Evolutionary conservation across 805 yeast genomes (phyloP).

Genomic region (Hanseniaspora lachancei): DNA sequence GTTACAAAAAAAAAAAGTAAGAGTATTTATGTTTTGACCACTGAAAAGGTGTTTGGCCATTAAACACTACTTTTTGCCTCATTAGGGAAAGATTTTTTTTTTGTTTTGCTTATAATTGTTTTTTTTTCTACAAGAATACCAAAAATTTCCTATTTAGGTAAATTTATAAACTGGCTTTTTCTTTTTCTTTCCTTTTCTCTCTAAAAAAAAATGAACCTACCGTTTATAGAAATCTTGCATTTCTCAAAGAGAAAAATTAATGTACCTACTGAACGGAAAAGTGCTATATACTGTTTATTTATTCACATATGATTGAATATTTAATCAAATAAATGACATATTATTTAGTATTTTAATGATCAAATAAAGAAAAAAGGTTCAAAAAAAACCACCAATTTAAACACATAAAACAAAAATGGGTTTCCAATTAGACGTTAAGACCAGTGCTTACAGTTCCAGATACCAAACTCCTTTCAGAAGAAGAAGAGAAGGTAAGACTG

Average conservation of each 20-base stretch:
- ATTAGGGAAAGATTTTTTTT: not conserved
- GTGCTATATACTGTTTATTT: too few species aligned
- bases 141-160: not conserved
- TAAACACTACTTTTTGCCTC: not conserved
- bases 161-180: not conserved
- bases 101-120: not conserved
- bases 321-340: not conserved
- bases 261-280: too few species aligned
- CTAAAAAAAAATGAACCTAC: not conserved
- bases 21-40: too few species aligned
- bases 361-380: not conserved
- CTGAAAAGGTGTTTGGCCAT: too few species aligned
- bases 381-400: conserved; percentile 8
- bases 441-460: conserved; percentile 94
- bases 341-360: not conserved
- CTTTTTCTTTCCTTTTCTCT: not conserved
- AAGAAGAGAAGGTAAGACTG: conserved; percentile 99
- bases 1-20: too few species aligned
- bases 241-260: too few species aligned
- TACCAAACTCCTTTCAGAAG: conserved; percentile 99
- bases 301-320: not conserved
- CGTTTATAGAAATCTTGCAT: too few species aligned
- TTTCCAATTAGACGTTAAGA: conserved; percentile 54
- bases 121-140: not conserved
- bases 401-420: conserved; percentile 36